A percentile compares a stretch with the other conserved stretches of the same genome.
Evolutionary conservation across 306 rosid genomes (phyloP).

Genomic region (Luffa acutangula): DNA sequence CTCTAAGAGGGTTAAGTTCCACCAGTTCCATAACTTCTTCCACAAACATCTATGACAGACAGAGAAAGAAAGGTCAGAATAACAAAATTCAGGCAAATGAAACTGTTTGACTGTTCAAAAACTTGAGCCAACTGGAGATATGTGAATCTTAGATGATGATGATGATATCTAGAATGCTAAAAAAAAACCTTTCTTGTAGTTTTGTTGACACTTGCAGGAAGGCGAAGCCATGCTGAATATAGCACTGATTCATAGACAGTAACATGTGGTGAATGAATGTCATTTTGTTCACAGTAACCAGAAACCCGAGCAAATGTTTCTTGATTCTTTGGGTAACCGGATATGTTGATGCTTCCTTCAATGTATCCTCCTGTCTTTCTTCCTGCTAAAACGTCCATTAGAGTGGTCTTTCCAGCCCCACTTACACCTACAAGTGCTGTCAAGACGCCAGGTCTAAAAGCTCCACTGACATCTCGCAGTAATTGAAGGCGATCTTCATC

Average conservation of each 20-base stretch:
- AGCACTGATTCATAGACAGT: conserved; percentile 36
- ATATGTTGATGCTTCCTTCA: conserved; percentile 30
- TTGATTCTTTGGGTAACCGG: conserved; percentile 38
- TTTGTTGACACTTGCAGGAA: conserved; percentile 19
- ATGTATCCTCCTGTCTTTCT: conserved; percentile 43
- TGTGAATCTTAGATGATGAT: background rate
- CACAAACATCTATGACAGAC: conserved; percentile 26
- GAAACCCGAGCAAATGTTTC: conserved; percentile 35
- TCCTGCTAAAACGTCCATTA: conserved; percentile 40
- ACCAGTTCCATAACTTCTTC: conserved; percentile 40
- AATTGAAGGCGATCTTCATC: conserved; percentile 24
- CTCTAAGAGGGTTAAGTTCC: conserved; percentile 23
- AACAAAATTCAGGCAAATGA: background rate
- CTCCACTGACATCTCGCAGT: conserved; percentile 25
- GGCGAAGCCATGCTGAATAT: conserved; percentile 38
- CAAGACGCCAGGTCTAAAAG: conserved; percentile 36
- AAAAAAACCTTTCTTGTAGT: conserved; percentile 22
- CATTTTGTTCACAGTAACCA: conserved; percentile 43
- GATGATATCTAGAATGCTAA: background rate
- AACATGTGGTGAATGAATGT: conserved; percentile 36
- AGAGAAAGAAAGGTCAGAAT: background rate
- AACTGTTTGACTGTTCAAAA: background rate
- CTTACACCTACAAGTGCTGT: conserved; percentile 39
- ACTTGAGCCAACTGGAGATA: background rate
- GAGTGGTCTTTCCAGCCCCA: conserved; percentile 43